Conservation (phyloP, 2,329 filamentous ascomycete genomes). For the Phaeosphaeriaceae sp. region DNA sequence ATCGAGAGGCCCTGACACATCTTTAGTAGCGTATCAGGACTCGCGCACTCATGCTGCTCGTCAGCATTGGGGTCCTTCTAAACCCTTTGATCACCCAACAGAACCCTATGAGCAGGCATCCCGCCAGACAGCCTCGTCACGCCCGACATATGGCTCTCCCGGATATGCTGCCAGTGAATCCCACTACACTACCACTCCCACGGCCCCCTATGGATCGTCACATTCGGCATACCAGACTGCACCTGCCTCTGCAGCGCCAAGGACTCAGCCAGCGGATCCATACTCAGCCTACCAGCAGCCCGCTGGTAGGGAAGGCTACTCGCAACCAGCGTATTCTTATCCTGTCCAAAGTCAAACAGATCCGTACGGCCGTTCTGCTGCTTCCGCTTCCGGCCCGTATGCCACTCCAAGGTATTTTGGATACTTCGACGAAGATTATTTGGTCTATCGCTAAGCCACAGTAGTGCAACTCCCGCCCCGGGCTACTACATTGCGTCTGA, state of each 20-base stretch:
- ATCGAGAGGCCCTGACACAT: constrained; percentile 55
- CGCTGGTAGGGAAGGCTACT: constrained; percentile 26
- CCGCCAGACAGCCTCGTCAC: constrained; percentile 18
- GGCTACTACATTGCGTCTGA: constrained; percentile 49
- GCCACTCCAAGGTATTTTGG: constrained; percentile 52
- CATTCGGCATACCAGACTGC: constrained; percentile 36
- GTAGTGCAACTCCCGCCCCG: constrained; percentile 40
- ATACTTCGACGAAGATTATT: constrained; percentile 45
- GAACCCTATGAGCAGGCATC: constrained; percentile 24
- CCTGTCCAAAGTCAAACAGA: constrained; percentile 35
- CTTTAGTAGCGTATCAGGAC: constrained; percentile 53
- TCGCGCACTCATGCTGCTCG: constrained; percentile 52
- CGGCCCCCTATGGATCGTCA: constrained; percentile 32
- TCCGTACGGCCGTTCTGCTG: constrained; percentile 32
- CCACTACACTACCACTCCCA: constrained; percentile 43
- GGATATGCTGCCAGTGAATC: constrained; percentile 34
- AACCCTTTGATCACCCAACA: constrained; percentile 32
- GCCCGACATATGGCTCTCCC: constrained; percentile 23
- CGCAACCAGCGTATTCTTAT: constrained; percentile 32
- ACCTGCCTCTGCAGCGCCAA: constrained; percentile 31
- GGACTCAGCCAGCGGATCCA: constrained; percentile 41
- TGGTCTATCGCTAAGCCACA: constrained; percentile 50
- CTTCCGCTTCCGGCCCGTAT: constrained; percentile 28
- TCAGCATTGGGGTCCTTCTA: constrained; percentile 50
- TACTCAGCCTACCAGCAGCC: constrained; percentile 38